Percentiles rank a stretch among this genome's conserved stretches.
phyloP scores from a whole-genome alignment of 805 yeast genomes.

The Metschnikowia baotianmanensis region DNA sequence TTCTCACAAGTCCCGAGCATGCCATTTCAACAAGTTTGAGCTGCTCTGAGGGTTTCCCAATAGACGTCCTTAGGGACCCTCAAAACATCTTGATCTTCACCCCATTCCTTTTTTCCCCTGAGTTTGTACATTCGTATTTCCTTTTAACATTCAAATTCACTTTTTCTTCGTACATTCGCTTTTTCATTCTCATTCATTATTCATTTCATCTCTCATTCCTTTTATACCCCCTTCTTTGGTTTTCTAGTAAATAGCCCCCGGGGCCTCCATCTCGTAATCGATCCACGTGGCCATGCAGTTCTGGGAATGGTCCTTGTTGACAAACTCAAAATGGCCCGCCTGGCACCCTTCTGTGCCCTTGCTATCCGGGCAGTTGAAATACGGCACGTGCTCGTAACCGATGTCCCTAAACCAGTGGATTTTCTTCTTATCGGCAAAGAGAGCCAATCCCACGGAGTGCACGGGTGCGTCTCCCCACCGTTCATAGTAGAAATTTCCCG shows the following conservation, averaged over 20 bases:
- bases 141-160: no score
- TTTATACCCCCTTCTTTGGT: no score
- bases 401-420: conserved; percentile 89
- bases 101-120: no score
- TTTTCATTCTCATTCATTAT: no score
- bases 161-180: no score
- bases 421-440: conserved; percentile 65
- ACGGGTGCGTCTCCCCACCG: conserved; percentile 96
- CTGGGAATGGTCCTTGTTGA: conserved; percentile 53
- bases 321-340: conserved; percentile 53
- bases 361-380: conserved; percentile 68
- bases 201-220: no score
- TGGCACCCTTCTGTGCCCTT: conserved; percentile 45
- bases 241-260: conserved; percentile 8
- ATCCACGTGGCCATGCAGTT: conserved; percentile 79
- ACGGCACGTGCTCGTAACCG: conserved; percentile 76
- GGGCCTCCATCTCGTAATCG: conserved; percentile 31
- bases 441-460: conserved; percentile 68
- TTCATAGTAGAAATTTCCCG: conserved; percentile 86
- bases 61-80: no score
- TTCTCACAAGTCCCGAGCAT: no score
- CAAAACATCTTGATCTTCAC: no score
- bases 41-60: no score
- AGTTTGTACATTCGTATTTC: no score
- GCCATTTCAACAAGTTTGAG: no score